phyloP scores from a whole-genome alignment of 1,284 basidiomycete species.

The Cryptococcus sp. region DNA sequence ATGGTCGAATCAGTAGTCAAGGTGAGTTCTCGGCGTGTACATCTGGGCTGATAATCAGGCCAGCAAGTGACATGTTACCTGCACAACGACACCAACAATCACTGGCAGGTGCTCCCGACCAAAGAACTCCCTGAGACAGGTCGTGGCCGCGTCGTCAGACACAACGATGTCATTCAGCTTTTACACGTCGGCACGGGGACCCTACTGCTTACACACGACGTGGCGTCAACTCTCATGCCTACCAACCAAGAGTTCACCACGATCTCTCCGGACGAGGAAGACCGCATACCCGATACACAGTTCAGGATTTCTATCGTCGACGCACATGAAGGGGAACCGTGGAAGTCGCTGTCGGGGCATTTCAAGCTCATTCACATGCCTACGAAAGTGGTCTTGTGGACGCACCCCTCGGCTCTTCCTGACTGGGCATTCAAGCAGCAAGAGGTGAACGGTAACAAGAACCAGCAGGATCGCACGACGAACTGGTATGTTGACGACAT shows the following conservation, averaged over 20 bases:
- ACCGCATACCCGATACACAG: constrained; percentile 79
- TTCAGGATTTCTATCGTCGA: constrained; percentile 76
- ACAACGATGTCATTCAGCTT: constrained; percentile 86
- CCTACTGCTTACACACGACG: constrained; percentile 89
- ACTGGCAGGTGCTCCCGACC: constrained; percentile 94
- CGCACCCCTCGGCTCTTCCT: constrained; percentile 77
- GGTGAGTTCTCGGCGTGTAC: constrained; percentile 56
- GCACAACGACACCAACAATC: constrained; percentile 71
- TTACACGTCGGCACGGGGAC: constrained; percentile 84
- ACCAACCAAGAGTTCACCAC: constrained; percentile 99
- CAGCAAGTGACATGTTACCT: constrained; percentile 99
- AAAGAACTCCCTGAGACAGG: constrained; percentile 86
- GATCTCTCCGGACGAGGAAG: constrained; percentile 65
- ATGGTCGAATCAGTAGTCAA: constrained; percentile 93
- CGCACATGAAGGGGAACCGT: constrained; percentile 71
- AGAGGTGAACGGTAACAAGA: constrained; percentile 98
- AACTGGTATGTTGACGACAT: constrained; percentile 89
- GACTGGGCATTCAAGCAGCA: constrained; percentile 98
- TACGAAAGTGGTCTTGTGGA: constrained; percentile 93
- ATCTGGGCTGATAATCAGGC: constrained; percentile 55
- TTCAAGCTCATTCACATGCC: constrained; percentile 85
- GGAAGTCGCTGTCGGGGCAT: constrained; percentile 88
- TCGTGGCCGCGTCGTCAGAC: constrained; percentile 81
- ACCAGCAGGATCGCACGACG: constrained; percentile 74
- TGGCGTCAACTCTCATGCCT: constrained; percentile 93